Conservation (phyloP, 441 rosid genomes). For the Dalechampia spathulata region DNA sequence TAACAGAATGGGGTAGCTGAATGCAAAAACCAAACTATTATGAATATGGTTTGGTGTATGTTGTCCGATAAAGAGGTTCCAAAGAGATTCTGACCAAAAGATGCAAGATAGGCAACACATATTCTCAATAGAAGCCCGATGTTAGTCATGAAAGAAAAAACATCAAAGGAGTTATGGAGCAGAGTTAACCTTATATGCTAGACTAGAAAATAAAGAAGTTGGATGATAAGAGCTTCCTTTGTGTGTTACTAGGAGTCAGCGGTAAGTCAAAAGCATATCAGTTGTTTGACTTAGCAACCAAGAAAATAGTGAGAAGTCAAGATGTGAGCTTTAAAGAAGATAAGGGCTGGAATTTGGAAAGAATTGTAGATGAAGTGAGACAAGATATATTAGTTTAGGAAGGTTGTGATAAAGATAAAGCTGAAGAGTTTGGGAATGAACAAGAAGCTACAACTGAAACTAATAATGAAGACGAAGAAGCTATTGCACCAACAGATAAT, state of each 20-base stretch:
- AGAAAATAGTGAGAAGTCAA: not conserved
- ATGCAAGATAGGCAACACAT: not conserved
- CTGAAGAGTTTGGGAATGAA: not conserved
- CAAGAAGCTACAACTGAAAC: not conserved
- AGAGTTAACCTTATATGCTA: slow-evolving; percentile 4
- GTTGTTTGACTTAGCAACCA: not conserved
- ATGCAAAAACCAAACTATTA: not conserved
- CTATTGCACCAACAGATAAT: not conserved
- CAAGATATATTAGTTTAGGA: not conserved
- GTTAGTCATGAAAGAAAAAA: not conserved
- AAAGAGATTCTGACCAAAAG: not conserved
- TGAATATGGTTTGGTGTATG: slow-evolving; percentile 4
- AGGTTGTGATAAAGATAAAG: slow-evolving; percentile 10
- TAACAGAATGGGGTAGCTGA: not conserved
- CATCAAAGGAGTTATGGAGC: not conserved
- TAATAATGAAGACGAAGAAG: not conserved
- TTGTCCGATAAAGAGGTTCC: not conserved
- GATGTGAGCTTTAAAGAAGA: not conserved
- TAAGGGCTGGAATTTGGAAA: not conserved
- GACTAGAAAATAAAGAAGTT: not conserved
- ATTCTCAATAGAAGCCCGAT: not conserved
- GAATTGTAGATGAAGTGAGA: slow-evolving; percentile 1
- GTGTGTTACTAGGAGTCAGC: not conserved
- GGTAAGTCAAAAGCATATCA: slow-evolving; percentile 4
- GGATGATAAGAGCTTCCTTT: not conserved